Base-by-base conservation (phyloP, 2,329 filamentous ascomycete genomes). In the Alternaria postmessia region DNA sequence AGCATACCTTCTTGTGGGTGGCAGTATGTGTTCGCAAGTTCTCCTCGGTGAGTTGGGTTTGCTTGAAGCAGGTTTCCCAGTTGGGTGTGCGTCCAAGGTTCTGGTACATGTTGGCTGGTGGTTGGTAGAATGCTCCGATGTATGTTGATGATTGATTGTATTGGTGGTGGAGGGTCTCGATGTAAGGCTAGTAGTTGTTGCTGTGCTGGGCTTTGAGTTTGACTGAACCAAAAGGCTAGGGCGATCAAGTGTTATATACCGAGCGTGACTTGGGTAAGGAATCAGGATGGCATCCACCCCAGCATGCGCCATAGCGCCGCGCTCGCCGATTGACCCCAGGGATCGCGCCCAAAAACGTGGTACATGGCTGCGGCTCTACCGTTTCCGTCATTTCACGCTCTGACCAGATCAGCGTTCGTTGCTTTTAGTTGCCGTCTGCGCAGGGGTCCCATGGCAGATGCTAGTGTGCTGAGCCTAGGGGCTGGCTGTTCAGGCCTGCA, bases 11-110 rank as follows among this genome's bases (percentile, higher is more conserved):
- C 18, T 53, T 51, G 32, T 59, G 67, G 48, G 65, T 55, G 1
- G 65, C 68, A 51, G 72, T 71, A 54, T 78, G 75, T 42, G 71
- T 56, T 48, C 68, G 65, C 30, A 78, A 43, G 58, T 77, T 78
- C 46, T 74, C 70, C 44, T 75, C 71, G 1, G 75, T 76, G 39
- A 78, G 63, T 49, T 60, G 60, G 28, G 43, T 34, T 55, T 60
- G 59, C 22, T 54, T 55, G 56, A 61, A 68, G 57, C 49, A 26
- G 41, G 56, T 41, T 14, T 53, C 51, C 53, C 57, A 63, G 54
- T 61, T 61, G 54, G 58, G 54, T 30, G 48, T 59, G 24, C 57
- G 46, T 52, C 58, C 53, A 34, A 61, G 61, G 30, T 61, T 57
- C 39, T 61, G 57, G 42, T 62, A 65, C 63, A 65, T 65, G 49